Base-by-base conservation (phyloP, 2,329 filamentous ascomycete genomes). In the Dendryphion nanum region DNA sequence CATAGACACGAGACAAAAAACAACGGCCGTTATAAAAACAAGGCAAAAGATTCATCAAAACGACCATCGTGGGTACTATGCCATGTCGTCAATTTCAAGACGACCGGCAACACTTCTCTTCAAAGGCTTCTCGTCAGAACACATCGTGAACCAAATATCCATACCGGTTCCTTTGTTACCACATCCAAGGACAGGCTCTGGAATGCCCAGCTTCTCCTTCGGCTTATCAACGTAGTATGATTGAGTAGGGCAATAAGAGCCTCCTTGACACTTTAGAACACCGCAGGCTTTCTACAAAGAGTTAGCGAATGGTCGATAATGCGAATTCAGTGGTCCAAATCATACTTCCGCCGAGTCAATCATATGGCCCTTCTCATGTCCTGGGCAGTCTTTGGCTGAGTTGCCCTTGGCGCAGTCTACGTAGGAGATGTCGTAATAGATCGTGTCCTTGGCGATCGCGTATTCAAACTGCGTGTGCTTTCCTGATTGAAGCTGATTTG, bases 341-440 rank as follows among this genome's bases (percentile, higher is more conserved):
- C 30, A 30, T 12, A 12, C 21, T 10, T 31, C 14, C 8, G 24
- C 26, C 13, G 29, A 24, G 14, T 42, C 30, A 20, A 45, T 45
- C 12, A 16, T 18, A 3, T 41, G 24, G 5, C 42, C 42, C 16
- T 37, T 26, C 15, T 31, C 33, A 33, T 30, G 37, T 3, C 35
- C 33, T 2, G 42, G 42, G 18, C 42, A 45, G 30, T 42, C 38
- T 13, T 16, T 21, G 7, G 42, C 42, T 6, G 14, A 8, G 12
- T 31, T 35, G 5, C 40, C 41, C 17, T 38, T 41, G 1, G 35
- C 41, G 19, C 44, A 47, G 28, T 47, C 44, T 2, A 47, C 44
- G 18, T 42, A 44, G 10, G 38, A 41, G 21, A 47, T 47, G 21
- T 47, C 44, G 21, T 40, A 47, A 17, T 47, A 44, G 4, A 47